Evolutionary conservation across 768 basidiomycete genomes (phyloP).

Genomic region (Solioccasus polychromus): DNA sequence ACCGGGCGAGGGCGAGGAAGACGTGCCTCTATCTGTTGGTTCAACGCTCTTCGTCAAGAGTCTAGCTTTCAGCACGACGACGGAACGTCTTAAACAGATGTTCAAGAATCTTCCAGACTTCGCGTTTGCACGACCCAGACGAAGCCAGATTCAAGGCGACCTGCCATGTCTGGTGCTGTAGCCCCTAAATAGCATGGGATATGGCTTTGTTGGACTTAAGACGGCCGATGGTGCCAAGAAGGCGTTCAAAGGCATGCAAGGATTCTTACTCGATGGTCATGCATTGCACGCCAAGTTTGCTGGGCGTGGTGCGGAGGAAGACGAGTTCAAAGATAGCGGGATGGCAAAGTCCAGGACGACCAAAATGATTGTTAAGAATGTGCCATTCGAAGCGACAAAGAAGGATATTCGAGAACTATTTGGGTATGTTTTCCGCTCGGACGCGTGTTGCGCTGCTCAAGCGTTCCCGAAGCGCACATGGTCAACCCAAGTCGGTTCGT

Average conservation of each 20-base stretch:
- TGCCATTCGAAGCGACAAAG: slow-evolving; percentile 94
- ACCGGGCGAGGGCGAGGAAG: slow-evolving; percentile 34
- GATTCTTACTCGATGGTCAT: slow-evolving; percentile 85
- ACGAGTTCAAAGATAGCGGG: slow-evolving; percentile 38
- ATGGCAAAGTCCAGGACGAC: slow-evolving; percentile 63
- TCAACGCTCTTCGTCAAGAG: slow-evolving; percentile 95
- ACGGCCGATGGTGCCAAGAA: slow-evolving; percentile 67
- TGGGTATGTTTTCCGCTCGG: slow-evolving; percentile 51
- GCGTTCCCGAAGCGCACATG: slow-evolving; percentile 62
- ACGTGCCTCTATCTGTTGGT: slow-evolving; percentile 52
- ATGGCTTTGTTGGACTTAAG: slow-evolving; percentile 93
- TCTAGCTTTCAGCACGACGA: slow-evolving; percentile 86
- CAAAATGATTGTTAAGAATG: slow-evolving; percentile 97
- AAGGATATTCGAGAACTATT: slow-evolving; percentile 91
- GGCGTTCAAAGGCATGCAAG: slow-evolving; percentile 75
- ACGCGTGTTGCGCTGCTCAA: background rate
- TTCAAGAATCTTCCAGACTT: slow-evolving; percentile 79
- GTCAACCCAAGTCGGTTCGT: slow-evolving; percentile 91
- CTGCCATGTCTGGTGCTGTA: slow-evolving; percentile 29
- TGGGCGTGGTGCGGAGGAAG: slow-evolving; percentile 70
- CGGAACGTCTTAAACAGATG: slow-evolving; percentile 63
- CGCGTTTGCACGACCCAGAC: slow-evolving; percentile 88
- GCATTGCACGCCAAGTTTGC: slow-evolving; percentile 82
- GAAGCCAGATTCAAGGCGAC: slow-evolving; percentile 81
- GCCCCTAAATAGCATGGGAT: slow-evolving; percentile 81